Evolutionary conservation across 768 basidiomycete genomes (phyloP).

Genomic region (Suillus bovinus): DNA sequence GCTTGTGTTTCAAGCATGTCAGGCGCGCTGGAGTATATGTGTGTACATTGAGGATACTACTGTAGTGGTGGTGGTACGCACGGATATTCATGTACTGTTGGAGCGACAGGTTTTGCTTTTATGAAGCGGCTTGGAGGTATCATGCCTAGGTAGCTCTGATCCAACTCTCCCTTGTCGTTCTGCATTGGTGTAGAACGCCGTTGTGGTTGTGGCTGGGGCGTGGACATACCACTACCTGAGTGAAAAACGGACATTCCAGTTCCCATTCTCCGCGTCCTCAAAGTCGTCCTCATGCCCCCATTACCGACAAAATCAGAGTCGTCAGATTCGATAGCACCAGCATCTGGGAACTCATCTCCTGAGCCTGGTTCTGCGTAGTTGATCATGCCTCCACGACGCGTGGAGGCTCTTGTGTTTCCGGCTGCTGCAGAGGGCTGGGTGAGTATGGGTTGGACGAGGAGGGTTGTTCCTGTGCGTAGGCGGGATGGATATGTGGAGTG

Average conservation of each 20-base stretch:
- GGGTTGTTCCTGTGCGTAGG: conserved; percentile 85
- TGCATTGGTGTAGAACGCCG: conserved; percentile 1
- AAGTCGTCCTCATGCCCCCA: conserved; percentile 58
- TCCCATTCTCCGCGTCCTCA: conserved; percentile 46
- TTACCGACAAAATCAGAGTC: conserved; percentile 81
- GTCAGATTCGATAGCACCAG: conserved; percentile 80
- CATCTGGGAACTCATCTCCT: conserved; percentile 79
- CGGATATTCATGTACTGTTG: conserved; percentile 73
- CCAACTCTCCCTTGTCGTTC: conserved; percentile 59
- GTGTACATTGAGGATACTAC: background rate
- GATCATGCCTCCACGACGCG: conserved; percentile 66
- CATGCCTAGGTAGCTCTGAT: conserved; percentile 89
- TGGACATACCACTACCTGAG: conserved; percentile 44
- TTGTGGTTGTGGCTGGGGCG: conserved; percentile 34
- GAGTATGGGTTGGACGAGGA: conserved; percentile 87
- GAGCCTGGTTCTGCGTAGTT: conserved; percentile 89
- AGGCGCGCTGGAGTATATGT: conserved; percentile 45
- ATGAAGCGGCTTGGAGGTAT: conserved; percentile 82
- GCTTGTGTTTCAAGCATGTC: conserved; percentile 69
- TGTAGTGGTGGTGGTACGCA: conserved; percentile 43
- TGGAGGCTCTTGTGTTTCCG: conserved; percentile 39
- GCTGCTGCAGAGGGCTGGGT: conserved; percentile 41
- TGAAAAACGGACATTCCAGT: conserved; percentile 57
- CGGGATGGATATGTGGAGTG: conserved; percentile 86
- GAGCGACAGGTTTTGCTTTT: conserved; percentile 52